Percentiles rank a stretch among this genome's conserved stretches.
phyloP scores from a whole-genome alignment of 768 basidiomycete genomes.

The Xerocomus potaroensis region DNA sequence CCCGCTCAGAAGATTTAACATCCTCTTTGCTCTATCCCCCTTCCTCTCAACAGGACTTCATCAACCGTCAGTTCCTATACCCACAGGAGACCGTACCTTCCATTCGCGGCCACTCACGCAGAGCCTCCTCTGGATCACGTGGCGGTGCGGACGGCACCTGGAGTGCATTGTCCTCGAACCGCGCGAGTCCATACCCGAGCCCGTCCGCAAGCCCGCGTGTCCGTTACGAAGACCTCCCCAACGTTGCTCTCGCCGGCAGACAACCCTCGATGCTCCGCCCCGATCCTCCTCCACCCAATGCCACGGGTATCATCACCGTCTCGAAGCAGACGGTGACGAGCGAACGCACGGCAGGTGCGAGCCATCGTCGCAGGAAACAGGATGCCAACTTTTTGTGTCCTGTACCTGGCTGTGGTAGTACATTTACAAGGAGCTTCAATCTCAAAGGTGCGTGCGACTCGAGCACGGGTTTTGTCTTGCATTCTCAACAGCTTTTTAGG shows the following conservation, averaged over 20 bases:
- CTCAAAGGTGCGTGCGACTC: conserved; percentile 60
- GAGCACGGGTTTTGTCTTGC: conserved; percentile 9
- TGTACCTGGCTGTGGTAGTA: conserved; percentile 78
- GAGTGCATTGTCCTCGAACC: conserved; percentile 34
- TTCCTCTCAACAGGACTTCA: conserved; percentile 40
- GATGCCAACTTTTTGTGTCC: conserved; percentile 84
- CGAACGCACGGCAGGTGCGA: conserved; percentile 82
- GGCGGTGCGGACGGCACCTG: conserved; percentile 28
- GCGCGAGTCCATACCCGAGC: conserved; percentile 62
- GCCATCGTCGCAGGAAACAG: conserved; percentile 79
- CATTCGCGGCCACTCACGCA: conserved; percentile 38
- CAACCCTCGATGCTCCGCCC: conserved; percentile 23
- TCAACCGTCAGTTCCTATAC: conserved; percentile 41
- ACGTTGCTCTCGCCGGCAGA: conserved; percentile 23
- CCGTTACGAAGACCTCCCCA: conserved; percentile 48
- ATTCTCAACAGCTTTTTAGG: conserved; percentile 39
- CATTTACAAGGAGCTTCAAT: conserved; percentile 92
- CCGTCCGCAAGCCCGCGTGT: conserved; percentile 62
- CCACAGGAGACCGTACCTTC: conserved; percentile 35
- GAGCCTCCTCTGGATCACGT: conserved; percentile 39
- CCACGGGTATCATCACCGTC: conserved; percentile 22
- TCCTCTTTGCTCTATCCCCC: conserved; percentile 30
- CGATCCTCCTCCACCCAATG: conserved; percentile 8
- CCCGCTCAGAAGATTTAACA: conserved; percentile 61
- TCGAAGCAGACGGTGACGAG: conserved; percentile 88